Base-by-base conservation (phyloP, 768 basidiomycete genomes). In the Gyrodon lividus region DNA sequence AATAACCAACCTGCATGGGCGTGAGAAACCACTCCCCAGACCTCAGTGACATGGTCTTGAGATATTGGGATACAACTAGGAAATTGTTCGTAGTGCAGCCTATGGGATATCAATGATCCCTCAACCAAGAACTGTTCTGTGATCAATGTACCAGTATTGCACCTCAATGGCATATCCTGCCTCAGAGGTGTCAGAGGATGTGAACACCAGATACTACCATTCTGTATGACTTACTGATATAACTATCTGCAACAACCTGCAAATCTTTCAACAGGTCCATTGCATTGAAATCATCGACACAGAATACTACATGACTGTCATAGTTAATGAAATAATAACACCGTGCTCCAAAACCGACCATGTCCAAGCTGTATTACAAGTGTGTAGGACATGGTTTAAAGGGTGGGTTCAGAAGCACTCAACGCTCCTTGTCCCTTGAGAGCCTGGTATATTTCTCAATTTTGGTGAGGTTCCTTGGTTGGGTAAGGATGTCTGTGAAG, bases 71-170 rank as follows among this genome's bases (percentile, higher is more conserved):
- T 38, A 28, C 30, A 38, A 28, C n/a, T 19, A 20, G 48, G 43
- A 43, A 47, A 52, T 12, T 14, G 26, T 26, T 59, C 59, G 44
- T 38, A 33, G 31, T 44, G n/a, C 28, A 35, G 26, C 34, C 51
- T n/a, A 19, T n/a, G n/a, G 35, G 7, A 6, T 26, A 16, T 2
- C 10, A 28, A 16, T 24, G 23, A 12, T 6, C 12, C 6, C 23
- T 42, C 23, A 7, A 24, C 2, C 16, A 10, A 26, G 8, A 6
- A 14, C 26, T 26, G 3, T 7, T 6, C 1, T 17, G 35, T 13
- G n/a, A 13, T 34, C 6, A 22, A 47, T 38, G 16, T 2, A 45
- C 51, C 51, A 52, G 51, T 52, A 52, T 37, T 52, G 51, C 17
- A 17, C 24, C 30, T 52, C 51, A 22, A 52, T 26, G 13, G 51